Base-by-base conservation (phyloP, 345 rosid genomes). In the Salix viminalis region DNA sequence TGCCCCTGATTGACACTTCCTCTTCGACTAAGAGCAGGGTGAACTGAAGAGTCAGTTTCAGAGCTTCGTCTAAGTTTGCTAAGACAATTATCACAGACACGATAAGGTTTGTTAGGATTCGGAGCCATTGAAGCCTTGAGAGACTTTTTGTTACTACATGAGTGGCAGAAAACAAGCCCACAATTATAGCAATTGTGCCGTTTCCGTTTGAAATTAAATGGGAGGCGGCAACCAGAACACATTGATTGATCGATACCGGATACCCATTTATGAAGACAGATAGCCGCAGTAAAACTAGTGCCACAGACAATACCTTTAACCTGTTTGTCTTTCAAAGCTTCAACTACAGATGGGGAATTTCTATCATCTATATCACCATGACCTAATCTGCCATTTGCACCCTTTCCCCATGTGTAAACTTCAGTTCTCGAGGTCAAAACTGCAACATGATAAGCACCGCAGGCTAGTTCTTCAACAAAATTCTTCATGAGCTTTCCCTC, bases 151-250 rank as follows among this genome's bases (percentile, higher is more conserved):
- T 83, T 79, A 65, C 91, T 90, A 81, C 94, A 90, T 30, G 85
- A 81, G 23, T 83, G 84, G 60, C 94, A 92, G 81, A 86, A 85
- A 34, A 80, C 89, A 56, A 85, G 81, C 65, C 93, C 94, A 69
- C 97, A 90, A 36, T 90, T 87, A 72, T 90, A 91, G 83, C 96
- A 91, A 76, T 90, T 87, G 75, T 91, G 96, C 37, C 91, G 85
- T 84, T 86, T 87, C 76, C 94, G 87, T 81, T 83, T 80, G 84
- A 85, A 88, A 48, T 83, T 88, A 75, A 88, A 90, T 61, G 85
- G 85, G 76, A 75, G 71, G 26, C 61, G 88, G 79, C 93, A 90
- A 71, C 88, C 84, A 0, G 89, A 85, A 66, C 93, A 90, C 66
- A 70, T 76, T 24, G 90, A 87, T 28, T 82, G 83, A 77, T 88